phyloP scores from a whole-genome alignment of 2,329 filamentous ascomycete species.

The Orbilia oligospora region DNA sequence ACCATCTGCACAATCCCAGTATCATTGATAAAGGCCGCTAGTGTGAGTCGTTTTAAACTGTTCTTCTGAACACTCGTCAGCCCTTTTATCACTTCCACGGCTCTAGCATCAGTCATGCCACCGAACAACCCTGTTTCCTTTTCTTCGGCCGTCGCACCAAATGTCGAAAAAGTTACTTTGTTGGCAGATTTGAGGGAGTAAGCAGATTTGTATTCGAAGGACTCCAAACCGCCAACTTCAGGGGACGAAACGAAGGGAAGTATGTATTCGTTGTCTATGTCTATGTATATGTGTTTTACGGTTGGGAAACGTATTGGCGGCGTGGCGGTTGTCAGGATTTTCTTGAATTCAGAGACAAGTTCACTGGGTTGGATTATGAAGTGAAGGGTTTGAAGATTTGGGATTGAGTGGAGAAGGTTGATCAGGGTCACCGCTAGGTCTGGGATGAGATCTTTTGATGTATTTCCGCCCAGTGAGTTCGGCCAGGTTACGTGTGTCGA shows the following conservation, averaged over 20 bases:
- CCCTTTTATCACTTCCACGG: conserved; percentile 24
- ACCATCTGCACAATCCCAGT: conserved; percentile 36
- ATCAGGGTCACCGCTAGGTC: background rate
- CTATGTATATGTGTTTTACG: conserved; percentile 34
- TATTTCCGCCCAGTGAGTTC: conserved; percentile 34
- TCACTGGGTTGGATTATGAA: conserved; percentile 32
- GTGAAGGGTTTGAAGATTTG: conserved; percentile 40
- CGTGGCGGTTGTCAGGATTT: background rate
- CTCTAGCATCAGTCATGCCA: conserved; percentile 26
- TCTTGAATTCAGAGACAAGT: conserved; percentile 11
- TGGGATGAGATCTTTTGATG: conserved; percentile 16
- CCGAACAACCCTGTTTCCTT: conserved; percentile 5
- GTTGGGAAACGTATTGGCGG: conserved; percentile 29
- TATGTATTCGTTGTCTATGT: conserved; percentile 32
- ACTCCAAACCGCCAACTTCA: conserved; percentile 13
- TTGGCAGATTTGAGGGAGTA: conserved; percentile 16
- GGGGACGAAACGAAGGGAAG: conserved; percentile 25
- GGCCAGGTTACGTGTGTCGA: conserved; percentile 31
- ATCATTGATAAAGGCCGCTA: conserved; percentile 32
- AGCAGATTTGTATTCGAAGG: conserved; percentile 37
- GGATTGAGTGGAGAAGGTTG: conserved; percentile 32
- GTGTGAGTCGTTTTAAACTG: conserved; percentile 22
- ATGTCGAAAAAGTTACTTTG: conserved; percentile 33
- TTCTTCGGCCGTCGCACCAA: background rate
- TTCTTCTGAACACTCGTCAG: conserved; percentile 3